Conservation (phyloP, 2,329 filamentous ascomycete genomes). For the Aspergillus piperis region DNA sequence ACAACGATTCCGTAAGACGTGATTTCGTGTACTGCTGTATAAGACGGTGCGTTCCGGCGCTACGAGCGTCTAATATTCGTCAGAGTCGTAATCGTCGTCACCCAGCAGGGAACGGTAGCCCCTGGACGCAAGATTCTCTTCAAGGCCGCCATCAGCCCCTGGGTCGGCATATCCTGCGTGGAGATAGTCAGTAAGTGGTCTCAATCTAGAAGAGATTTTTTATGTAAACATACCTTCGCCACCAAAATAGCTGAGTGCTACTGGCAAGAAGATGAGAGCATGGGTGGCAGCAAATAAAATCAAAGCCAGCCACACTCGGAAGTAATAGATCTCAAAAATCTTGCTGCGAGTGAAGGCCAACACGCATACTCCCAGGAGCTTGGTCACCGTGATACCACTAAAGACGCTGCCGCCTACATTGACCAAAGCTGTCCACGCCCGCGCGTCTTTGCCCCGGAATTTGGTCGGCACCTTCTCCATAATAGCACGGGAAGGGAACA, state of each 20-base stretch:
- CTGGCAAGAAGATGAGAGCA: constrained; percentile 86
- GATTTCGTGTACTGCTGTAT: neutral
- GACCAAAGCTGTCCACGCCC: constrained; percentile 89
- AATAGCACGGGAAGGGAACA: constrained; percentile 80
- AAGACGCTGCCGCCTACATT: constrained; percentile 95
- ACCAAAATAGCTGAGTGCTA: constrained; percentile 80
- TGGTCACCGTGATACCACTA: constrained; percentile 93
- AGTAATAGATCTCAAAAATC: constrained; percentile 99
- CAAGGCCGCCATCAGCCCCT: constrained; percentile 82
- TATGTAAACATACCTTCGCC: constrained; percentile 63
- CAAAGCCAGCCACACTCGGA: constrained; percentile 90
- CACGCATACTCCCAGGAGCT: constrained; percentile 87
- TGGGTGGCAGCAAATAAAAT: constrained; percentile 87
- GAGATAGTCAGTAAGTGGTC: neutral
- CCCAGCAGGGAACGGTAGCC: constrained; percentile 75
- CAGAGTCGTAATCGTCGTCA: constrained; percentile 74
- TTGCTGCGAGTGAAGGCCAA: constrained; percentile 94
- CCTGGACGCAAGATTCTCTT: constrained; percentile 80
- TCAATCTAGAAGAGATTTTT: no score
- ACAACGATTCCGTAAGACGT: neutral
- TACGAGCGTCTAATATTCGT: constrained; percentile 53
- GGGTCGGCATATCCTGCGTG: constrained; percentile 74
- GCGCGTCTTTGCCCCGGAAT: constrained; percentile 78
- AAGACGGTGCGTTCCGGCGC: constrained; percentile 2
- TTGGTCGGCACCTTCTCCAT: constrained; percentile 77